These are phyloP conservation scores for Coccomyxa sp. DNA, from an alignment of 139 green algal genomes.

Conservation along the genomic window DNA sequence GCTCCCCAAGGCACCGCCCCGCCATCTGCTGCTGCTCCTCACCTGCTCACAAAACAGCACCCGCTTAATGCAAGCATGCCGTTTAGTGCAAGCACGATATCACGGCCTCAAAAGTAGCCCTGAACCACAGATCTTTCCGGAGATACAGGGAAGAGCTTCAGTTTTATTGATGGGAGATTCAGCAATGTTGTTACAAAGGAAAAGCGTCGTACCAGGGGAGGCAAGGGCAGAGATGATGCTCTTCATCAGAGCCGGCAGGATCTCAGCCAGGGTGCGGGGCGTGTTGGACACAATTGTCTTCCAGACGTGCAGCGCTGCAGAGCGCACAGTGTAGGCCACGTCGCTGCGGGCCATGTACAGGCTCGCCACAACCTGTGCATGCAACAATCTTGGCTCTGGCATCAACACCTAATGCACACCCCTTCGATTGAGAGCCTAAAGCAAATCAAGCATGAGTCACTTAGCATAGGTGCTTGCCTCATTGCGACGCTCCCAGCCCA, in stretches of 20 bases:
- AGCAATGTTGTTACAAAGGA: too few relatives aligned
- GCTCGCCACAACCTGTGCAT: constrained; percentile 60
- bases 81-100: background rate
- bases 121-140: background rate
- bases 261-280: constrained; percentile 84
- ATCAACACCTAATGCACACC: too few relatives aligned
- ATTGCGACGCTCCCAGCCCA: constrained; percentile 66
- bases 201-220: constrained; percentile 39
- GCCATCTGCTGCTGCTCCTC: constrained; percentile 65
- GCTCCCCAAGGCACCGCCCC: constrained; percentile 84
- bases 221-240: constrained; percentile 74
- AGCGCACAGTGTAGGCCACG: constrained; percentile 79
- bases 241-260: constrained; percentile 80
- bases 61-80: background rate
- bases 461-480: constrained; percentile 23
- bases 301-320: constrained; percentile 89
- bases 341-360: constrained; percentile 84
- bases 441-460: background rate
- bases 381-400: too few relatives aligned
- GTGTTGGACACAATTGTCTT: constrained; percentile 97
- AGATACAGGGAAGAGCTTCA: too few relatives aligned
- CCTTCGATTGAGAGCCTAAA: background rate
- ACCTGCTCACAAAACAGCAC: constrained; percentile 6
- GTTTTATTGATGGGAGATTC: too few relatives aligned
- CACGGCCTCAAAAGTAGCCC: background rate